A percentile compares a stretch with the other conserved stretches of the same genome.
Conservation (phyloP, 495 filamentous ascomycete species). For the Aspergillus funiculosus region DNA sequence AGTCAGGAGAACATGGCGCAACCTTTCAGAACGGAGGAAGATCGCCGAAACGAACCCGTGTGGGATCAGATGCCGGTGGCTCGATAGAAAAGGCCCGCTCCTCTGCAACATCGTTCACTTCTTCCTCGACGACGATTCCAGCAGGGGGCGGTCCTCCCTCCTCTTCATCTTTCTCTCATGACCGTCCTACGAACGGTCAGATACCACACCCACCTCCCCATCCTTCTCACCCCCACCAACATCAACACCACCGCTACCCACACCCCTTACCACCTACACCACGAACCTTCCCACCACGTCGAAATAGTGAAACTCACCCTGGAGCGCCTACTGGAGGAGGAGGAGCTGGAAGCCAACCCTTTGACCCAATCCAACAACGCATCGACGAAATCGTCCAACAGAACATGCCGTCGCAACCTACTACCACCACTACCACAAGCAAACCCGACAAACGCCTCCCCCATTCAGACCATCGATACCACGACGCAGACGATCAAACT, state of each 20-base stretch:
- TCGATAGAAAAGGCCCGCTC: slow-evolving; percentile 5
- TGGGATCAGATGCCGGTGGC: slow-evolving; percentile 21
- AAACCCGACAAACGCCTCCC: slow-evolving; percentile 10
- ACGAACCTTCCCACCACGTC: slow-evolving; percentile 14
- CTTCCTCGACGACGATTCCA: neutral
- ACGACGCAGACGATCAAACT: slow-evolving; percentile 7
- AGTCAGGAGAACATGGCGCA: slow-evolving; percentile 8
- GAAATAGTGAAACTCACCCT: slow-evolving; percentile 14
- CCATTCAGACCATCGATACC: slow-evolving; percentile 13
- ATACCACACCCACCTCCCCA: too few species aligned
- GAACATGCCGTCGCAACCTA: slow-evolving; percentile 14
- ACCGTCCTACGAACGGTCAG: slow-evolving; percentile 21
- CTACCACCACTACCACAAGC: neutral
- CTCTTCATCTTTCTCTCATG: slow-evolving; percentile 11
- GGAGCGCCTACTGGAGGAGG: slow-evolving; percentile 1
- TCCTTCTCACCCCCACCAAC: slow-evolving; percentile 4
- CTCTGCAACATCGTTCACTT: slow-evolving; percentile 4
- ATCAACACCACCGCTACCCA: slow-evolving; percentile 13
- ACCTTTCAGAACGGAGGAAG: slow-evolving; percentile 26
- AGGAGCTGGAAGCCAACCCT: neutral
- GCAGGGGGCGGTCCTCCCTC: neutral
- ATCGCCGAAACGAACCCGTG: slow-evolving; percentile 40
- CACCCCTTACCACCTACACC: slow-evolving; percentile 15
- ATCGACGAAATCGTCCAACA: slow-evolving; percentile 33
- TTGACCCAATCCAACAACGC: slow-evolving; percentile 30